Base-by-base conservation (phyloP, 1,139 yeast genomes). In the Yamadazyma sp. region DNA sequence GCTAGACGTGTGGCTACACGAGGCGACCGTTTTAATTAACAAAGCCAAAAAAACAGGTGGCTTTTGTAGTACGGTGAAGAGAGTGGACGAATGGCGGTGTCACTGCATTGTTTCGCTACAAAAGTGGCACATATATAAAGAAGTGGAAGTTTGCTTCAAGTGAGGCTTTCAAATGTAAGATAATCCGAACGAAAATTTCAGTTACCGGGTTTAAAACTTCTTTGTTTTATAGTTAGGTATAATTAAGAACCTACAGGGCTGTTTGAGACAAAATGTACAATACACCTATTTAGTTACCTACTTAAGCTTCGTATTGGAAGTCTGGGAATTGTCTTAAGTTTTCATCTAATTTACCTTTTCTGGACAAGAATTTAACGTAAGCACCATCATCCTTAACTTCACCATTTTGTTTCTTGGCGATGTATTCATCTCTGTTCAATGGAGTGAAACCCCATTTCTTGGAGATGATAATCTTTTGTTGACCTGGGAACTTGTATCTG, bases 371-470 rank as follows among this genome's bases (percentile, higher is more conserved):
- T 85, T 92, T 92, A 67, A 92, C 98, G 78, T 85, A 92, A 71
- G 98, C 95, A 86, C 98, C 98, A 64, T 92, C 98, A 64, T 91
- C 98, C 80, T 87, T 87, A 67, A 92, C 95, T 81, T 91, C 96
- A 79, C 96, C 96, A 67, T 88, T 85, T 73, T 84, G 84, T 79
- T 92, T 89, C 79, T 85, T 87, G 68, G 80, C 83, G 68, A 89
- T 79, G 83, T 92, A 92, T 67, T 92, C 97, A 49, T 80, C 96
- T 80, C 98, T 87, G 94, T 91, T 81, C 69, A 92, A 85, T 75
- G 87, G 87, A 76, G 98, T 92, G 97, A 92, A 92, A 79, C 98
- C 98, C 98, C 98, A 92, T 81, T 94, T 94, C 95, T 92, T 92
- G 59, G 98, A 92, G 75, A 92, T 78, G 66, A 92, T 92, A 70